These are phyloP conservation scores for Alliaria petiolata DNA, from an alignment of 345 rosid species.

Conservation along the genomic window DNA sequence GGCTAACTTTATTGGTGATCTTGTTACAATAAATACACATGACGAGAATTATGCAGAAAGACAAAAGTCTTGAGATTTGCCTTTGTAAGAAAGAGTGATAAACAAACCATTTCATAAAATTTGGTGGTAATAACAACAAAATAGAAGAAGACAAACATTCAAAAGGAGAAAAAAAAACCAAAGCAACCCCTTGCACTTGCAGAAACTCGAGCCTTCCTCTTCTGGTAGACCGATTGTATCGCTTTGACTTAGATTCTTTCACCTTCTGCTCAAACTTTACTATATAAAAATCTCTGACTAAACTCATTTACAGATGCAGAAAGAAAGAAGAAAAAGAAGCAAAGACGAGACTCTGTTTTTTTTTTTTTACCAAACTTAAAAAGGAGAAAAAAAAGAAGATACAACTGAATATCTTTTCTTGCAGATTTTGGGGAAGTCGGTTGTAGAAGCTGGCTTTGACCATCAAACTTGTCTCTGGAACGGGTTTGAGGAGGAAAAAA, in stretches of 20 bases:
- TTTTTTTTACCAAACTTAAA: conserved; percentile 20
- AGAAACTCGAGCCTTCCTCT: conserved; percentile 20
- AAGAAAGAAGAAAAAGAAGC: conserved; percentile 5
- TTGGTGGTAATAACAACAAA: neutral
- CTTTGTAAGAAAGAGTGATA: neutral
- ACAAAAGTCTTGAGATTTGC: neutral
- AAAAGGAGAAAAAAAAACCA: neutral
- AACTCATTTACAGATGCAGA: conserved; percentile 32
- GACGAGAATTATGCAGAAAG: neutral
- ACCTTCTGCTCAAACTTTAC: conserved; percentile 27
- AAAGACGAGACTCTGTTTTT: neutral
- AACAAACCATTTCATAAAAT: neutral
- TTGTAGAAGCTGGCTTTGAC: conserved; percentile 3
- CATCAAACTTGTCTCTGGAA: conserved; percentile 18
- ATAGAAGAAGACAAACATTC: neutral
- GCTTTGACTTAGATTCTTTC: conserved; percentile 12
- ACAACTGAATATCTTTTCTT: conserved; percentile 15
- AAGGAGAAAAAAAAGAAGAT: conserved; percentile 12
- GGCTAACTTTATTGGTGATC: neutral
- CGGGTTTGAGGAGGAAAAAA: conserved; percentile 3
- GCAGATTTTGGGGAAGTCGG: conserved; percentile 14
- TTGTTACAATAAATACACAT: neutral
- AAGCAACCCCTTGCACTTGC: neutral
- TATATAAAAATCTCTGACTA: conserved; percentile 28
- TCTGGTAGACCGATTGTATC: conserved; percentile 14